Evolutionary conservation across 805 yeast species (phyloP).

Genomic region (Yarrowia phangngaensis): DNA sequence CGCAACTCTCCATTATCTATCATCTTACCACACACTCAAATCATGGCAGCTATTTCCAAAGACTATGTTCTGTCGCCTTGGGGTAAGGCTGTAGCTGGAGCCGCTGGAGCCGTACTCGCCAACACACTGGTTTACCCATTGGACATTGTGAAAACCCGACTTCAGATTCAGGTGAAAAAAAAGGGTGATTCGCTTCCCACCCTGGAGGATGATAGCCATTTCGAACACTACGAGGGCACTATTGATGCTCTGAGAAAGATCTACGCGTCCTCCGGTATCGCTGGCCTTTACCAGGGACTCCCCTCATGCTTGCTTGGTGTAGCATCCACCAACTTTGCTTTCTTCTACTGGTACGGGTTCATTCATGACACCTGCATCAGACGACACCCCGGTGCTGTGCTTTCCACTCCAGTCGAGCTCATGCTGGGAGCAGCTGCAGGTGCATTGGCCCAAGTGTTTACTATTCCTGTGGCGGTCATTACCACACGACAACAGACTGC

Average conservation of each 20-base stretch:
- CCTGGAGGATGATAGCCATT: conserved; percentile 25
- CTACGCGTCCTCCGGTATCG: conserved; percentile 53
- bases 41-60: conserved; percentile 26
- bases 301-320: conserved; percentile 63
- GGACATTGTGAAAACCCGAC: conserved; percentile 69
- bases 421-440: conserved; percentile 77
- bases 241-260: conserved; percentile 61
- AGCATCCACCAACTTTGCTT: conserved; percentile 75
- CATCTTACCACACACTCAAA: conserved; percentile 3
- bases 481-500: conserved; percentile 53
- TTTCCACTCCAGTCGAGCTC: conserved; percentile 63
- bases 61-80: conserved; percentile 47
- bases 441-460: conserved; percentile 71
- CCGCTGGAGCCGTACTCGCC: conserved; percentile 76
- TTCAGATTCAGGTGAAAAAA: conserved; percentile 58
- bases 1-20: conserved; percentile 18
- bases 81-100: conserved; percentile 79
- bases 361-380: conserved; percentile 56
- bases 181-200: conserved; percentile 15
- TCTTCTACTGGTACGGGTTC: conserved; percentile 82
- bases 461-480: conserved; percentile 75
- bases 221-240: conserved; percentile 50
- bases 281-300: conserved; percentile 71
- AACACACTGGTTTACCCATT: conserved; percentile 76
- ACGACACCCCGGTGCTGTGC: conserved; percentile 37